These are phyloP conservation scores for Yamadazyma akitaensis DNA, from an alignment of 805 yeast genomes.

Conservation along the genomic window DNA sequence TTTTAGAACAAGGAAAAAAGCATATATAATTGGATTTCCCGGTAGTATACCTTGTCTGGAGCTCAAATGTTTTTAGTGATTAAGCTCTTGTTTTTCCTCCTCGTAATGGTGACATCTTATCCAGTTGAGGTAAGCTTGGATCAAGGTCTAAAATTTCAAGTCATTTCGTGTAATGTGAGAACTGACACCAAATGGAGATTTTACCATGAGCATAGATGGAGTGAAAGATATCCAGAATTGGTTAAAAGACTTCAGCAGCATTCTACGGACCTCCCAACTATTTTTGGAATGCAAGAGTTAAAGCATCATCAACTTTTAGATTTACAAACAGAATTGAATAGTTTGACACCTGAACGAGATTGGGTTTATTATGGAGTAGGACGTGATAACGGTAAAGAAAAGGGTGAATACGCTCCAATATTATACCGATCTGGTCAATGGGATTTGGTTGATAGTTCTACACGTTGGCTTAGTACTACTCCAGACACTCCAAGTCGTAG, in stretches of 20 bases:
- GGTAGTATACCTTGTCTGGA: no score
- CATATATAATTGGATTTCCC: background rate
- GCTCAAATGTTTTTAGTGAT: background rate
- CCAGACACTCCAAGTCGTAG: constrained; percentile 47
- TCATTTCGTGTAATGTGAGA: constrained; percentile 42
- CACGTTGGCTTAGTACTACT: constrained; percentile 52
- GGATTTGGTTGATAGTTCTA: constrained; percentile 35
- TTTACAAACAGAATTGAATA: constrained; percentile 34
- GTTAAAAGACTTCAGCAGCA: constrained; percentile 15
- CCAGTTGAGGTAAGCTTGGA: constrained; percentile 4
- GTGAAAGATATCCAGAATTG: constrained; percentile 32
- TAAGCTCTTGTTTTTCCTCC: background rate
- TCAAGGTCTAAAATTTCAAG: constrained; percentile 10
- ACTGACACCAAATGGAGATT: constrained; percentile 31
- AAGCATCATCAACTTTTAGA: constrained; percentile 40
- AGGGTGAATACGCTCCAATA: constrained; percentile 53
- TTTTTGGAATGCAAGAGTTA: constrained; percentile 41
- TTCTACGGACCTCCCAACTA: constrained; percentile 19
- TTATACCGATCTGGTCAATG: constrained; percentile 38
- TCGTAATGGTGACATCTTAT: background rate
- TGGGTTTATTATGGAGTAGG: constrained; percentile 48
- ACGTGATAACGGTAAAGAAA: constrained; percentile 48
- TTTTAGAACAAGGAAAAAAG: background rate
- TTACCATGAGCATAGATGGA: constrained; percentile 45
- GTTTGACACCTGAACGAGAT: constrained; percentile 18